phyloP scores from a whole-genome alignment of 2,329 filamentous ascomycete genomes.

The Xylariaceae sp. region DNA sequence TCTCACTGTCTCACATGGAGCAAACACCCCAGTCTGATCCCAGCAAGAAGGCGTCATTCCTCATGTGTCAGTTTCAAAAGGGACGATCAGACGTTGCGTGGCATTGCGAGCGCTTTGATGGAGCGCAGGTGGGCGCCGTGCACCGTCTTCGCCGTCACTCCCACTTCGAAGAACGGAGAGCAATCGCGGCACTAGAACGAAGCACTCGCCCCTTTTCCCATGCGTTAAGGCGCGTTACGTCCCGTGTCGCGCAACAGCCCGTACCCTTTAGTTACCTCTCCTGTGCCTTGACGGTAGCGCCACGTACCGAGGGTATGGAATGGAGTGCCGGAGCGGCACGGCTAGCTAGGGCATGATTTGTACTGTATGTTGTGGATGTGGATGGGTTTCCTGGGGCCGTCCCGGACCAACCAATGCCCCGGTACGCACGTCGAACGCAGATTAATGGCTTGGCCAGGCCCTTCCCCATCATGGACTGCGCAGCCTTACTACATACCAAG shows the following conservation, averaged over 20 bases:
- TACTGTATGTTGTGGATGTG: background rate
- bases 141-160: background rate
- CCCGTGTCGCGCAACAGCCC: background rate
- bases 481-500: background rate
- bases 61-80: too few species aligned
- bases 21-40: background rate
- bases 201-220: background rate
- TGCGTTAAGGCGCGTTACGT: background rate
- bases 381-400: background rate
- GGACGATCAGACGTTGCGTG: too few species aligned
- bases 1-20: constrained; percentile 1
- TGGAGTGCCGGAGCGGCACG: constrained; percentile 8
- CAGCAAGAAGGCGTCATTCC: background rate
- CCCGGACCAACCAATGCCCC: constrained; percentile 4
- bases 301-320: constrained; percentile 7
- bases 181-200: background rate
- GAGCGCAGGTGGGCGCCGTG: background rate
- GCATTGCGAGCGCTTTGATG: background rate
- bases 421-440: background rate
- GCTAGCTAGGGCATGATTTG: background rate
- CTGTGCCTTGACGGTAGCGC: background rate
- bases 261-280: background rate
- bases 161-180: background rate
- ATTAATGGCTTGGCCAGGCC: background rate
- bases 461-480: background rate